A percentile compares a stretch with the other conserved stretches of the same genome.
phyloP scores from a whole-genome alignment of 768 basidiomycete genomes.

The Chalciporus piperatus region DNA sequence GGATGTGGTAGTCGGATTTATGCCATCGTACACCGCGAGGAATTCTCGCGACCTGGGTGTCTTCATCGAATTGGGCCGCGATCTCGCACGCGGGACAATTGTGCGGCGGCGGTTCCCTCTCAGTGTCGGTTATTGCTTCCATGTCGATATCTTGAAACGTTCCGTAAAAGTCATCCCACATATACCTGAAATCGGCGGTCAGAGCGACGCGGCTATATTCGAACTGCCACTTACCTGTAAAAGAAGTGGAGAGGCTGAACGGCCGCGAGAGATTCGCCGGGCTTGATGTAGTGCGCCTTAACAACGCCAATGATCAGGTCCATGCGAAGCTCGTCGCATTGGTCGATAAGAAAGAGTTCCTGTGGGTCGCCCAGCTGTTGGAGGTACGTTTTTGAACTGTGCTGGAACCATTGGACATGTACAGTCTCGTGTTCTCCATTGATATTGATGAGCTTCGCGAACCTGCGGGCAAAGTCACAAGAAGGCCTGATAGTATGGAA shows the following conservation, averaged over 20 bases:
- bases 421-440: slow-evolving; percentile 39
- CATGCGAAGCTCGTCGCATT: slow-evolving; percentile 47
- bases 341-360: slow-evolving; percentile 61
- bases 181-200: slow-evolving; percentile 37
- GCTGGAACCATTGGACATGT: slow-evolving; percentile 77
- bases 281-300: slow-evolving; percentile 36
- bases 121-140: slow-evolving; percentile 14
- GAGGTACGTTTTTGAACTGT: slow-evolving; percentile 60
- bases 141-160: slow-evolving; percentile 44
- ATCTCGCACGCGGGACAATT: slow-evolving; percentile 54
- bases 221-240: slow-evolving; percentile 45
- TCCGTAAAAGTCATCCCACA: slow-evolving; percentile 45
- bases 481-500: neutral
- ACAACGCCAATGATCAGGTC: slow-evolving; percentile 48
- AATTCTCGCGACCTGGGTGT: slow-evolving; percentile 28
- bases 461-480: slow-evolving; percentile 43
- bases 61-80: slow-evolving; percentile 31
- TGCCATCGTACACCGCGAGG: slow-evolving; percentile 44
- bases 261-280: slow-evolving; percentile 23
- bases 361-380: slow-evolving; percentile 58
- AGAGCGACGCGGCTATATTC: neutral
- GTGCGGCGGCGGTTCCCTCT: slow-evolving; percentile 35
- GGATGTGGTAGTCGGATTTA: slow-evolving; percentile 51
- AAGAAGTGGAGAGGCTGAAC: slow-evolving; percentile 45
- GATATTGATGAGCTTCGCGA: slow-evolving; percentile 61